Base-by-base conservation (phyloP, 768 basidiomycete genomes). In the Pisolithus orientalis region DNA sequence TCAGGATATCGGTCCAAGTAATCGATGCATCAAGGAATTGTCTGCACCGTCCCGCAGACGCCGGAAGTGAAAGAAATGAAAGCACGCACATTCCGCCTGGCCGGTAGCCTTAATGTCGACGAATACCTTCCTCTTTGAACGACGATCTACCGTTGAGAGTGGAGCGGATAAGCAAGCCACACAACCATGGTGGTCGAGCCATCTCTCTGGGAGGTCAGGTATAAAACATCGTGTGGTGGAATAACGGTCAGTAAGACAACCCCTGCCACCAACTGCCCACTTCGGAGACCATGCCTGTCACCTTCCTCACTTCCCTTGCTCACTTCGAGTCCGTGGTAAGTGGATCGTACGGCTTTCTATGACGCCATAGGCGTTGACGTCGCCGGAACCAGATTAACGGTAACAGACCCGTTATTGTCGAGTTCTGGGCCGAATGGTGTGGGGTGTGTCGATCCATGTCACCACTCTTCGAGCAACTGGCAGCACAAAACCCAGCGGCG, bases 341-440 rank as follows among this genome's bases (percentile, higher is more conserved):
- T 39, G 24, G 2, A 16, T 21, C 9, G 49, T 24, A 14, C n/a
- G 10, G 7, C 44, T 44, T n/a, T 37, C 49, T 14, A 46, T 31
- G 52, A 50, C 24, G 39, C 16, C 31, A 49, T n/a, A 29, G 17
- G 14, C 39, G 47, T n/a, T 61, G n/a, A 65, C 34, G 4, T 43
- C n/a, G 16, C 3, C 29, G n/a, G 25, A 34, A 25, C 38, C 42
- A 66, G 65, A 54, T 60, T 40, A 65, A 50, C 34, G 31, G 54
- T 28, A 47, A 56, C 25, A 49, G 53, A 51, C 65, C 65, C 7
- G 65, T 47, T 49, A 58, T 66, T 51, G 59, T 66, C 21, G 65
- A 66, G 47, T 66, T 67, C 59, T 67, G 65, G 65, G 65, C 65
- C 49, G 63, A 67, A 11, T 66, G 65, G 65, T 66, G 65, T 25